A percentile compares a stretch with the other conserved stretches of the same genome.
Conservation (phyloP, 129 eudicot genomes). For the Ambrosia artemisiifolia region DNA sequence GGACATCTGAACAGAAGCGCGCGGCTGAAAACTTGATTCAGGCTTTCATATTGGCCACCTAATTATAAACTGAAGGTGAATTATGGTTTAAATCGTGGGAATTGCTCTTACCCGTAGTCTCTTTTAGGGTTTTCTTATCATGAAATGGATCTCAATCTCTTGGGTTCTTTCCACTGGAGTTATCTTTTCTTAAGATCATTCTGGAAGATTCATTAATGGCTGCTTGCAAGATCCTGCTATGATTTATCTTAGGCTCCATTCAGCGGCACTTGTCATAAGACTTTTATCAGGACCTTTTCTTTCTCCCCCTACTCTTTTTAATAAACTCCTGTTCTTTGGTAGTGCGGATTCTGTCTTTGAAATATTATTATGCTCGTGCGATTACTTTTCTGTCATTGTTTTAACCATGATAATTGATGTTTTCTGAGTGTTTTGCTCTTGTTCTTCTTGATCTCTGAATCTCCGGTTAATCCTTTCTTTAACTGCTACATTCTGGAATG, state of each 20-base stretch:
- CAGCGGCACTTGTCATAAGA: slow-evolving; percentile 32
- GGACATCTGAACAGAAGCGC: slow-evolving; percentile 92
- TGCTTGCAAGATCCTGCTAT: slow-evolving; percentile 14
- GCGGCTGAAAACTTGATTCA: slow-evolving; percentile 93
- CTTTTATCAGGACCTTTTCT: slow-evolving; percentile 42
- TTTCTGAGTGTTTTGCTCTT: slow-evolving; percentile 29
- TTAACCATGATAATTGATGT: slow-evolving; percentile 30
- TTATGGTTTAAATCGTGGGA: slow-evolving; percentile 24
- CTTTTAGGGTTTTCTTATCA: slow-evolving; percentile 33
- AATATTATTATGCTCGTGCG: slow-evolving; percentile 40
- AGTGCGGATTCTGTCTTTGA: slow-evolving; percentile 35
- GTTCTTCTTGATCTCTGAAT: slow-evolving; percentile 29
- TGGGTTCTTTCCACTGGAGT: slow-evolving; percentile 35
- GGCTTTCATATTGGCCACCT: slow-evolving; percentile 95
- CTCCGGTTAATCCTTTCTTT: slow-evolving; percentile 22
- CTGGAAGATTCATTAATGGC: slow-evolving; percentile 25
- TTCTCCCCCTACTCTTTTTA: slow-evolving; percentile 31
- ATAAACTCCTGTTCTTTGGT: slow-evolving; percentile 34
- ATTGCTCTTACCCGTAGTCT: slow-evolving; percentile 20
- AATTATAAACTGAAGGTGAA: slow-evolving; percentile 37
- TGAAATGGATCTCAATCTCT: slow-evolving; percentile 28
- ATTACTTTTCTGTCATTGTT: slow-evolving; percentile 21
- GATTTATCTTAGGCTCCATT: slow-evolving; percentile 42
- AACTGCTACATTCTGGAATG: slow-evolving; percentile 17
- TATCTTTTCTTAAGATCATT: slow-evolving; percentile 31